Base-by-base conservation (phyloP, 345 rosid species). In the Citrus inodora region DNA sequence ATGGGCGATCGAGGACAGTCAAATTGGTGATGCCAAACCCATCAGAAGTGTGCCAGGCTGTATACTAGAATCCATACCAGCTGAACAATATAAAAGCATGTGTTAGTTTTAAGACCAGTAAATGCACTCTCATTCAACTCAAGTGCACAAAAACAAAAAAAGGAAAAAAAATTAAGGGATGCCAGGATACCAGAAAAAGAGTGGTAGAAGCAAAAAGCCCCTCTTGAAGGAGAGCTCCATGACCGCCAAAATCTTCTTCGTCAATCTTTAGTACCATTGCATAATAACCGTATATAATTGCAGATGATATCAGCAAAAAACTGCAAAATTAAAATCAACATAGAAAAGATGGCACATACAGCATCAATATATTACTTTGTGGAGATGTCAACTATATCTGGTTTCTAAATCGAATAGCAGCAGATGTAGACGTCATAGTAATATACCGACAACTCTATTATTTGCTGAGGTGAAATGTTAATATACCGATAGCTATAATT, bases 211-310 rank as follows among this genome's bases (percentile, higher is more conserved):
- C 99, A 77, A 91, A 92, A 69, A 96, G 91, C 22, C 99, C 98
- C 84, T 96, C 95, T 85, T 94, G 99, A 77, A 95, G 98, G 59
- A 95, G 94, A 27, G 93, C 87, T 79, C 90, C 93, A 59, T 96
- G 99, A 67, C 99, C 98, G 10, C 99, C 99, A 73, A 86, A 92
- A 32, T 94, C 97, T 85, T 94, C 98, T 87, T 96, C 99, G 48
- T 92, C 98, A 27, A 96, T 70, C 90, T 92, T 94, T 74, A 94
- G 85, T 76, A 94, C 83, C 92, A 94, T 80, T 5, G 91, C 91
- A 67, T 96, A 96, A 85, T 92, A 94, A 13, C 94, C 90, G 60
- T 96, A 94, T 60, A 96, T 70, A 1, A 96, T 89, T 73, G 89
- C 97, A 2, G 99, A 86, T 22, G 98, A 91, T 76, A 94, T 73